Percentiles rank a stretch among this genome's conserved stretches.
Conservation (phyloP, 2,329 filamentous ascomycete genomes). For the Alternaria viburni region DNA sequence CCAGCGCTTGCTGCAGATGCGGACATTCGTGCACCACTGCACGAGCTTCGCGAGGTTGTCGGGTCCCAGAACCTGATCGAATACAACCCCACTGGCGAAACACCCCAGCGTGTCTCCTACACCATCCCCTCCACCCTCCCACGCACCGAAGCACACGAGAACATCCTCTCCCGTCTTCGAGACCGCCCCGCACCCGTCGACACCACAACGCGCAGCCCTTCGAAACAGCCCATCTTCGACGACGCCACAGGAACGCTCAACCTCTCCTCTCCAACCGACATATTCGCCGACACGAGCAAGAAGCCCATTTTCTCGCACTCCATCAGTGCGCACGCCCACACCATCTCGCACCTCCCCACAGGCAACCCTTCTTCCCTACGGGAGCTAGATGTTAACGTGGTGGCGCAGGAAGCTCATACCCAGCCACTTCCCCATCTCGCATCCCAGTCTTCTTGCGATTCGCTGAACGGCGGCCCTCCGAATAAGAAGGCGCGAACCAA, state of each 20-base stretch:
- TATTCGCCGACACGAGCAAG: conserved; percentile 28
- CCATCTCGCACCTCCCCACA: conserved; percentile 30
- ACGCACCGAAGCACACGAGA: conserved; percentile 70
- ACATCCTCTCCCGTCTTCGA: conserved; percentile 58
- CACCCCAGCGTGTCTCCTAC: conserved; percentile 82
- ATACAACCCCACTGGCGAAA: conserved; percentile 84
- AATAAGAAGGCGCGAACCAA: conserved; percentile 54
- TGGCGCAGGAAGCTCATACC: conserved; percentile 43
- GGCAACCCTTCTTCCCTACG: conserved; percentile 43
- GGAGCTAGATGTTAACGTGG: conserved; percentile 57
- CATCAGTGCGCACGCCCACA: conserved; percentile 32
- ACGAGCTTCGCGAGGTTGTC: conserved; percentile 73
- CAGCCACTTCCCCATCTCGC: conserved; percentile 39
- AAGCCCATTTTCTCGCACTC: conserved; percentile 36
- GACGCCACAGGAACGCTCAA: conserved; percentile 53
- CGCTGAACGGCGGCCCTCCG: conserved; percentile 40
- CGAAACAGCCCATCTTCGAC: conserved; percentile 61
- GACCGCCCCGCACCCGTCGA: conserved; percentile 44
- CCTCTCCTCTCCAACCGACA: conserved; percentile 34
- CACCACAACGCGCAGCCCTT: conserved; percentile 46
- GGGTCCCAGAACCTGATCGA: conserved; percentile 71
- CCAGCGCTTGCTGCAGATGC: conserved; percentile 62
- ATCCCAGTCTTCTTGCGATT: conserved; percentile 39
- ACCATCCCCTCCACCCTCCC: conserved; percentile 81
- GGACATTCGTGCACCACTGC: conserved; percentile 71